phyloP scores from a whole-genome alignment of 2,329 filamentous ascomycete species.

The Akanthomyces lecanii region DNA sequence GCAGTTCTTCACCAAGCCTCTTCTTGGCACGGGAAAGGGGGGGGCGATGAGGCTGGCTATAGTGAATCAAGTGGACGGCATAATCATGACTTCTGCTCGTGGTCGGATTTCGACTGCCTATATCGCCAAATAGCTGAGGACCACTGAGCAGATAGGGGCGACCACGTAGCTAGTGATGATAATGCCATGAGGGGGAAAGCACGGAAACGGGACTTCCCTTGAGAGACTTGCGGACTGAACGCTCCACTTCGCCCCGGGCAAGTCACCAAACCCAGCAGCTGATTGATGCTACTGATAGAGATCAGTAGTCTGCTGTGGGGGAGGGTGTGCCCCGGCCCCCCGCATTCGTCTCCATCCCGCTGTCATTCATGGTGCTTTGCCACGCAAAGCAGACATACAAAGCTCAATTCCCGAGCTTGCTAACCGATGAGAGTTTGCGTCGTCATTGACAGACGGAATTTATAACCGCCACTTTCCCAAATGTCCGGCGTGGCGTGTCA shows the following conservation, averaged over 20 bases:
- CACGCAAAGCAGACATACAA: not conserved
- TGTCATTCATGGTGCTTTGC: not conserved
- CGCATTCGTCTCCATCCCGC: not conserved
- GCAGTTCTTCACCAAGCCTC: not conserved
- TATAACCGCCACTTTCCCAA: not conserved
- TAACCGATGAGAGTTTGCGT: not conserved
- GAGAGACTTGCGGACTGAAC: not conserved
- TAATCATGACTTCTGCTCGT: not conserved
- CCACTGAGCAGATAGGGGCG: not conserved
- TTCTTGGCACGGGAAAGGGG: not conserved
- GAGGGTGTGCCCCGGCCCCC: not conserved
- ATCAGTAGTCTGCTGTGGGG: not conserved
- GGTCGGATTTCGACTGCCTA: no score
- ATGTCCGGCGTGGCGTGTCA: not conserved
- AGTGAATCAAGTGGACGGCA: not conserved
- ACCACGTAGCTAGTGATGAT: no score
- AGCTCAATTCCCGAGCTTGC: not conserved
- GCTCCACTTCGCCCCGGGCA: not conserved
- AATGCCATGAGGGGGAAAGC: not conserved
- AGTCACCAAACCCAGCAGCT: constrained; percentile 1
- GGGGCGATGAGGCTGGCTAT: not conserved
- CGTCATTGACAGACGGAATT: not conserved
- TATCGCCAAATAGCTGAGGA: no score
- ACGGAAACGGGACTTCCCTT: not conserved
- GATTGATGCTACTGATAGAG: not conserved